A percentile compares a stretch with the other conserved stretches of the same genome.
These are phyloP conservation scores for Coccinonectria pachysandricola DNA, from an alignment of 2,329 filamentous ascomycete genomes.

Conservation along the genomic window DNA sequence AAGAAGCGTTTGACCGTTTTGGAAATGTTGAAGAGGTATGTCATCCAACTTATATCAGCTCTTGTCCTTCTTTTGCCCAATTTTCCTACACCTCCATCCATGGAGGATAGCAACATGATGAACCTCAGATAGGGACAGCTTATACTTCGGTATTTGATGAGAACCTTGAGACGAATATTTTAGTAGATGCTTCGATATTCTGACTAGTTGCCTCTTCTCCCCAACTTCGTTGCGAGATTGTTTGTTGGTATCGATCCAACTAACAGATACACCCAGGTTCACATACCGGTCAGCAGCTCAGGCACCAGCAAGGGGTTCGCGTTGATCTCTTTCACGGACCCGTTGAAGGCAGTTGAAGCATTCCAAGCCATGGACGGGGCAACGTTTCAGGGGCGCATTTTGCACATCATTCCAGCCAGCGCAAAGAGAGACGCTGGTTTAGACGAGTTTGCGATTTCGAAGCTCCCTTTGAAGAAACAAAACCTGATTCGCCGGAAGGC, in stretches of 20 bases:
- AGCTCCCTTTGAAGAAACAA: constrained; percentile 89
- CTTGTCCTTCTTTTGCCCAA: too few species aligned
- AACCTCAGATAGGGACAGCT: constrained; percentile 99
- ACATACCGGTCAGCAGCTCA: constrained; percentile 65
- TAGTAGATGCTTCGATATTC: constrained; percentile 99
- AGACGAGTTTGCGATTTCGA: constrained; percentile 82
- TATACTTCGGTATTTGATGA: constrained; percentile 89
- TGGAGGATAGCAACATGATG: constrained; percentile 70
- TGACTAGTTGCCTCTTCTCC: constrained; percentile 40
- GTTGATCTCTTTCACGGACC: constrained; percentile 67
- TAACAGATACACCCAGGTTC: constrained; percentile 52
- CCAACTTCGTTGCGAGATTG: constrained; percentile 10
- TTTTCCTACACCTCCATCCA: too few species aligned
- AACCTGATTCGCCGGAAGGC: constrained; percentile 78
- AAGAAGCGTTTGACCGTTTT: constrained; percentile 58
- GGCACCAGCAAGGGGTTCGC: constrained; percentile 82
- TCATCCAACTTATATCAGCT: constrained; percentile 12
- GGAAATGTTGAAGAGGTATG: constrained; percentile 83
- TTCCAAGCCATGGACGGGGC: constrained; percentile 72
- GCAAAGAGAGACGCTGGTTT: constrained; percentile 72
- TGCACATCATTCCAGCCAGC: constrained; percentile 81
- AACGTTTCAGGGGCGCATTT: constrained; percentile 81
- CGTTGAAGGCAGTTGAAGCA: constrained; percentile 65
- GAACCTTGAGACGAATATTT: constrained; percentile 91
- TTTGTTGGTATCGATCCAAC: constrained; percentile 8